Conservation (phyloP, 108 stramenopile genomes). For the Aureococcus anophagefferens region DNA sequence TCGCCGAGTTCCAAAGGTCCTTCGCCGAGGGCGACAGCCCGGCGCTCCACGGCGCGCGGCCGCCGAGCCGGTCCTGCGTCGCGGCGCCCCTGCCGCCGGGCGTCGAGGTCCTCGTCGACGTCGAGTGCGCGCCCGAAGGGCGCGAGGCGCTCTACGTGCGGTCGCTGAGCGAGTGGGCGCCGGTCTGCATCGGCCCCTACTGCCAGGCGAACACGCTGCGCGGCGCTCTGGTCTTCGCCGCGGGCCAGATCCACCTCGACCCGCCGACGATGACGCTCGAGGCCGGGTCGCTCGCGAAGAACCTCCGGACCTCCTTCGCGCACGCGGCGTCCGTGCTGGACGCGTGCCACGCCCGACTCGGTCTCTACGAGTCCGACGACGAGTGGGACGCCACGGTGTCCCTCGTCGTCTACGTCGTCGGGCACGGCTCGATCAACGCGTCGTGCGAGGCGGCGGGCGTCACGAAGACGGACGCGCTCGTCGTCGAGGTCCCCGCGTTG, state of each 20-base stretch:
- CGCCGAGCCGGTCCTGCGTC: conserved; percentile 74
- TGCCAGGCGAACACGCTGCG: conserved; percentile 80
- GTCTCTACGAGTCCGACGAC: no score
- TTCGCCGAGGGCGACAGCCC: no score
- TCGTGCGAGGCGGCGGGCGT: not conserved
- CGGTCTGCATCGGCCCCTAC: conserved; percentile 97
- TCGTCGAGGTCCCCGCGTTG: not conserved
- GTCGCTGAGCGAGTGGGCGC: conserved; percentile 87
- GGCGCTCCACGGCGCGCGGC: conserved; percentile 43
- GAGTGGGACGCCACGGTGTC: no score
- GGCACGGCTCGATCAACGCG: no score
- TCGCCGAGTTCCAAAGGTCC: conserved; percentile 67
- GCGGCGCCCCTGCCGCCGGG: conserved; percentile 61
- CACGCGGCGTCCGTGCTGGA: not conserved
- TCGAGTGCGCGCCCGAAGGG: conserved; percentile 48
- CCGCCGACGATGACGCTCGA: conserved; percentile 71
- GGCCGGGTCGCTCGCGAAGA: not conserved
- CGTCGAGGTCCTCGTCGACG: conserved; percentile 66
- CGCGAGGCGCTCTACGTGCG: conserved; percentile 83
- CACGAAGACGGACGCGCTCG: not conserved
- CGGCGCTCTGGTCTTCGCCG: conserved; percentile 64
- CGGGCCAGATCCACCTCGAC: conserved; percentile 83
- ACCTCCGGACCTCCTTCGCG: no score
- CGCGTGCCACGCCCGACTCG: not conserved
- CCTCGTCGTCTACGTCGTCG: no score